A percentile compares a stretch with the other conserved stretches of the same genome.
These are phyloP conservation scores for Podila verticillata DNA, from an alignment of 192 early-diverging fungal species.

Conservation along the genomic window DNA sequence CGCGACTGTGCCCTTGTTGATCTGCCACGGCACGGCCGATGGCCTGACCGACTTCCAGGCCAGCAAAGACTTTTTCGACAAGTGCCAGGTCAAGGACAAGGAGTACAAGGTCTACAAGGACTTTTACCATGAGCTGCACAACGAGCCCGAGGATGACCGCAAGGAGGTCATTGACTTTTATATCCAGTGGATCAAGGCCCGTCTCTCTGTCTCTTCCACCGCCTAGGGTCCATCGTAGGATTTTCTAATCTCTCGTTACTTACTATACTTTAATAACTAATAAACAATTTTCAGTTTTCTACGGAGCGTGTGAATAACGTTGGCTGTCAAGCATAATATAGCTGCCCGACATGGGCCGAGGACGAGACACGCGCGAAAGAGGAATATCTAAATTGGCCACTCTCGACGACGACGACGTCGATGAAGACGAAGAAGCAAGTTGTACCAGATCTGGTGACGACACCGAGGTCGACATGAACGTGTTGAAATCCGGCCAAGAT, in stretches of 20 bases:
- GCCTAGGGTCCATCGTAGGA: too few relatives aligned
- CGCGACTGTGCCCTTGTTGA: conserved; percentile 56
- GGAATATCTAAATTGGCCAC: too few relatives aligned
- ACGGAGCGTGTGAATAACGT: neutral
- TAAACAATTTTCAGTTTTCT: neutral
- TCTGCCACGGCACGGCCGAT: conserved; percentile 64
- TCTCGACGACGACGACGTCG: neutral
- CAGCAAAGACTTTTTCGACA: conserved; percentile 53
- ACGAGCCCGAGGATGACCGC: conserved; percentile 50
- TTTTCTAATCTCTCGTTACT: too few relatives aligned
- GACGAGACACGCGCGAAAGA: neutral
- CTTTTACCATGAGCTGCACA: conserved; percentile 47
- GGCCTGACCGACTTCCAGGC: conserved; percentile 52
- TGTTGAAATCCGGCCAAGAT: neutral
- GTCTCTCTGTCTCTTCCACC: conserved; percentile 1
- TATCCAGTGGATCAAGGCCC: conserved; percentile 54
- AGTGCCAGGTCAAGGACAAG: conserved; percentile 53
- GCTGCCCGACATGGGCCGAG: neutral
- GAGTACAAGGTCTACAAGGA: conserved; percentile 43
- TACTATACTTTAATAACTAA: neutral
- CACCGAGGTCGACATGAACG: neutral
- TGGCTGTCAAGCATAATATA: neutral
- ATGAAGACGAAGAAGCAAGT: neutral
- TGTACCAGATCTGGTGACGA: neutral
- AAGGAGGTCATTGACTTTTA: conserved; percentile 53